Conservation (phyloP, 306 rosid species). For the Prunus dulcis region DNA sequence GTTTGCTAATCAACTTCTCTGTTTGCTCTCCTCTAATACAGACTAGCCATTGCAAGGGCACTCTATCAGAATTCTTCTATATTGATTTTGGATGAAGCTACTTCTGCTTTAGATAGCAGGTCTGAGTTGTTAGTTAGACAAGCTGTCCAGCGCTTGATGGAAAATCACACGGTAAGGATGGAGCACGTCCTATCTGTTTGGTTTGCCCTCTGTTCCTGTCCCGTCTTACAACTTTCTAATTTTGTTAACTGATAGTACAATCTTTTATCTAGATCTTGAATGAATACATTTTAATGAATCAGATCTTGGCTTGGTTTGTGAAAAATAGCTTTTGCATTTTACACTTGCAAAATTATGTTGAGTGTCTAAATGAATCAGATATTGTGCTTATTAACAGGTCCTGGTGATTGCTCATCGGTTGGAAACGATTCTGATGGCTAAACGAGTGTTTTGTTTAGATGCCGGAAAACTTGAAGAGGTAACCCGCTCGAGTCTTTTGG, state of each 20-base stretch:
- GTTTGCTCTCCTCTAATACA: slow-evolving; percentile 34
- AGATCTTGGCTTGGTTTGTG: too few relatives aligned
- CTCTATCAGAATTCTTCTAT: slow-evolving; percentile 73
- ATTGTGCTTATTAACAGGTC: slow-evolving; percentile 40
- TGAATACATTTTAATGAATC: too few relatives aligned
- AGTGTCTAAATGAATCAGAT: background rate
- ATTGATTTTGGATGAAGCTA: slow-evolving; percentile 85
- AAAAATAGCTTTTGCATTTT: too few relatives aligned
- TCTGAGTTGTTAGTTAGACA: slow-evolving; percentile 74
- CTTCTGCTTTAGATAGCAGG: slow-evolving; percentile 81
- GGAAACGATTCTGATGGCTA: slow-evolving; percentile 84
- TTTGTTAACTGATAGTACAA: too few relatives aligned
- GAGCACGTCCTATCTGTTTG: slow-evolving; percentile 3
- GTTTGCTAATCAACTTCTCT: slow-evolving; percentile 1
- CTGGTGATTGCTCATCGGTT: slow-evolving; percentile 87
- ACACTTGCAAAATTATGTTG: too few relatives aligned
- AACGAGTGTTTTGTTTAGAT: slow-evolving; percentile 61
- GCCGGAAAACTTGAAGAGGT: slow-evolving; percentile 75
- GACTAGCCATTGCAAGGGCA: slow-evolving; percentile 86
- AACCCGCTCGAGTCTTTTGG: slow-evolving; percentile 39
- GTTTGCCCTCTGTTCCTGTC: background rate
- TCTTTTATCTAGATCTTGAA: background rate
- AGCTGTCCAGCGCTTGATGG: slow-evolving; percentile 73
- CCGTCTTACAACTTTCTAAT: too few relatives aligned
- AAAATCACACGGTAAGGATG: slow-evolving; percentile 67